A percentile compares a stretch with the other conserved stretches of the same genome.
phyloP scores from a whole-genome alignment of 2,329 filamentous ascomycete species.

The Exophiala viscosa region DNA sequence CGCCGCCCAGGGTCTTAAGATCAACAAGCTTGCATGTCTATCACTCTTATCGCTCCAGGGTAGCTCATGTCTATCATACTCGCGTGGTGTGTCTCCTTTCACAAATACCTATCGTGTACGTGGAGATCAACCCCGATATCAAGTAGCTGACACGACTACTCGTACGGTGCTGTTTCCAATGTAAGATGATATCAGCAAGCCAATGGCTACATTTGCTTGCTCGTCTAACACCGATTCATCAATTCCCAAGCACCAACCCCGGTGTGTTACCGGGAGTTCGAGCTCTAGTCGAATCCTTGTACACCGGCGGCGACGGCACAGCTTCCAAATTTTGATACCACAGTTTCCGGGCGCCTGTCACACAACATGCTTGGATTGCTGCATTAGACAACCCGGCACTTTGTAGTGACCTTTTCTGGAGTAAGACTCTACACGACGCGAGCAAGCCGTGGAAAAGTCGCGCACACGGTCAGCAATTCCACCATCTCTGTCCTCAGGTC shows the following conservation, averaged over 20 bases:
- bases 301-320: slow-evolving; percentile 2
- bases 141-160: neutral
- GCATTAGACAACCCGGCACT: neutral
- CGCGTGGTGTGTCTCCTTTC: neutral
- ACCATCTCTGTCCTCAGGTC: no score
- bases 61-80: neutral
- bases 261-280: slow-evolving; percentile 1
- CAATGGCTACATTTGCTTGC: neutral
- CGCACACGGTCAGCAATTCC: no score
- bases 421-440: no score
- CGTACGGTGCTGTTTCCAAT: neutral
- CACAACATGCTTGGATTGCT: neutral
- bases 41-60: neutral
- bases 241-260: slow-evolving; percentile 1
- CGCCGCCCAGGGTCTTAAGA: neutral
- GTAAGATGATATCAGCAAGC: neutral
- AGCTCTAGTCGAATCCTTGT: slow-evolving; percentile 6
- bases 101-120: neutral
- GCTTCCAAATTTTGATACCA: slow-evolving; percentile 11
- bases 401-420: no score
- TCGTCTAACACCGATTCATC: neutral
- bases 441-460: no score
- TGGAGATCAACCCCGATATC: neutral
- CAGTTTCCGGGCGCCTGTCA: slow-evolving; percentile 1
- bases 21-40: neutral